Evolutionary conservation across 2,329 filamentous ascomycete genomes (phyloP).

Genomic region (Penicillium sp.): DNA sequence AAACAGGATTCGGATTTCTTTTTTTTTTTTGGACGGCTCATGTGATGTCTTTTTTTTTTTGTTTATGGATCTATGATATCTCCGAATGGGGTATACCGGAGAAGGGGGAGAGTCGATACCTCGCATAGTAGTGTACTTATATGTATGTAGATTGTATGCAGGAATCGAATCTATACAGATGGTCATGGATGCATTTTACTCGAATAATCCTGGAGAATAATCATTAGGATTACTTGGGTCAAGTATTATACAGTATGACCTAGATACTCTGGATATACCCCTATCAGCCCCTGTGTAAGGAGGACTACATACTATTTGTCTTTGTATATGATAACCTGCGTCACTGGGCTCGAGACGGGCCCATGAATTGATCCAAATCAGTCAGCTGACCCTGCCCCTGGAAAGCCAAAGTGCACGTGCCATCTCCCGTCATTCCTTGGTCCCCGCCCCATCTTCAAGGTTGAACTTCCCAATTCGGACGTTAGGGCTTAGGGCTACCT

Average conservation of each 20-base stretch:
- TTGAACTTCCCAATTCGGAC: conserved; percentile 4
- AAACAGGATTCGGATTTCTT: conserved; percentile 14
- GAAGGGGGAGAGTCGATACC: neutral
- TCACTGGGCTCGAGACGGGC: neutral
- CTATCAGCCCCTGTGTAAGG: neutral
- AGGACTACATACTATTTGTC: neutral
- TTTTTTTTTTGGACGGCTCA: conserved; percentile 2
- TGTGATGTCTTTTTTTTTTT: neutral
- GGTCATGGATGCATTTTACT: too few species aligned
- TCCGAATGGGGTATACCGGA: neutral
- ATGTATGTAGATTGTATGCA: neutral
- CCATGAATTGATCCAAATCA: neutral
- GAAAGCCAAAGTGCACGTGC: conserved; percentile 25
- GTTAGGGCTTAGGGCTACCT: conserved; percentile 41
- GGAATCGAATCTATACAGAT: neutral
- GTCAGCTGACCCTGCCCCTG: conserved; percentile 13
- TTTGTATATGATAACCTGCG: neutral
- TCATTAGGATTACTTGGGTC: too few species aligned
- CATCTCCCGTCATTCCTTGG: conserved; percentile 1
- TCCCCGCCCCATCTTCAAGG: neutral
- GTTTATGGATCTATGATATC: neutral
- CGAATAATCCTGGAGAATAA: too few species aligned
- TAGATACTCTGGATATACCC: neutral
- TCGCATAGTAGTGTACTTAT: neutral
- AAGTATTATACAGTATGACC: too few species aligned